Percentiles rank a stretch among this genome's conserved stretches.
Conservation (phyloP, 805 yeast genomes). For the Ogataea haglerorum region DNA sequence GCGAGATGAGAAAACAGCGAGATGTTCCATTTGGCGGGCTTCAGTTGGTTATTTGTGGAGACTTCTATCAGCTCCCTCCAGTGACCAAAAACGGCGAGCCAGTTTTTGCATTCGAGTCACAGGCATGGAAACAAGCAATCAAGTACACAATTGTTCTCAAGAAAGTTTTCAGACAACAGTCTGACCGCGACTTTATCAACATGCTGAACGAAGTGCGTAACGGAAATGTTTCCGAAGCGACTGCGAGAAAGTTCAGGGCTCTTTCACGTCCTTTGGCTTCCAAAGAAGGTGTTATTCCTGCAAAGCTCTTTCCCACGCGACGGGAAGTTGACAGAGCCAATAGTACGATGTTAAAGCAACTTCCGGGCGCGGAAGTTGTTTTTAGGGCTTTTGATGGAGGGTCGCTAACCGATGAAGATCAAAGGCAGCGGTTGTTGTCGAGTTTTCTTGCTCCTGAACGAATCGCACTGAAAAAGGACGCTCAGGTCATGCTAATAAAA, state of each 20-base stretch:
- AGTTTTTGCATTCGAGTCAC: conserved; percentile 62
- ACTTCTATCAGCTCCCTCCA: conserved; percentile 81
- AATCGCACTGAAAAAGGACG: conserved; percentile 59
- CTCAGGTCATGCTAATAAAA: conserved; percentile 82
- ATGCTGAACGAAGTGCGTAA: conserved; percentile 75
- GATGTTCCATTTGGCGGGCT: conserved; percentile 72
- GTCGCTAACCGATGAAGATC: conserved; percentile 35
- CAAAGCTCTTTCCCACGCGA: conserved; percentile 72
- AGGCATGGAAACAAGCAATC: conserved; percentile 59
- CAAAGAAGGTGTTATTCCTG: conserved; percentile 62
- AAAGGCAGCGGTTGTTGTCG: conserved; percentile 43
- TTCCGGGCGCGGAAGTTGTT: conserved; percentile 42
- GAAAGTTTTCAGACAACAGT: conserved; percentile 73
- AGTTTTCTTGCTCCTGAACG: conserved; percentile 62
- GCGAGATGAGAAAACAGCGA: conserved; percentile 39
- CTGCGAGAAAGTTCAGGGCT: conserved; percentile 46
- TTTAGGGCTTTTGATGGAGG: conserved; percentile 60
- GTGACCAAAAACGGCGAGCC: conserved; percentile 40
- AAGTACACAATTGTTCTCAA: conserved; percentile 54
- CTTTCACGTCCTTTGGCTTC: conserved; percentile 50
- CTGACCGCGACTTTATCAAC: conserved; percentile 63
- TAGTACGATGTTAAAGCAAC: conserved; percentile 39
- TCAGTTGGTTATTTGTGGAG: conserved; percentile 74
- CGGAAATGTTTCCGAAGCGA: conserved; percentile 51
- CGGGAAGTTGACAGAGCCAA: conserved; percentile 70